phyloP scores from a whole-genome alignment of 192 early-diverging fungal species.

The Coemansia sp. region DNA sequence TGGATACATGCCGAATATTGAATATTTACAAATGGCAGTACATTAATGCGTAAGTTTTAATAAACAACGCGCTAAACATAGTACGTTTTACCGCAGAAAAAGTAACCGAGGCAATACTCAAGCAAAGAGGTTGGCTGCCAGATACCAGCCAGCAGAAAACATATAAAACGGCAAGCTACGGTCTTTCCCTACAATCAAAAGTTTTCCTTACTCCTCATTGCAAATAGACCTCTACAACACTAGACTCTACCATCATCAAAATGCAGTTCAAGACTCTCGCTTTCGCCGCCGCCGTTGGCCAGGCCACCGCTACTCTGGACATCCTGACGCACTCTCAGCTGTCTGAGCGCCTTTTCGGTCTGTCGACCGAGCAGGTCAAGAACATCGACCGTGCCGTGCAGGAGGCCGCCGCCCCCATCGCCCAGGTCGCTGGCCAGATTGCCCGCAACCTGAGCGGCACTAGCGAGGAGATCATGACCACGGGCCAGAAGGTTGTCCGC shows the following conservation, averaged over 20 bases:
- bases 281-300: constrained; percentile 44
- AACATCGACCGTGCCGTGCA: constrained; percentile 50
- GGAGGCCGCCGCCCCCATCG: constrained; percentile 44
- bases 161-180: constrained; percentile 9
- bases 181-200: not conserved
- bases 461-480: constrained; percentile 30
- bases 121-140: not conserved
- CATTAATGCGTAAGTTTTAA: not conserved
- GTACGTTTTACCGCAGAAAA: not conserved
- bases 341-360: constrained; percentile 49
- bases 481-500: constrained; percentile 41
- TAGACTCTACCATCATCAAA: not conserved
- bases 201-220: constrained; percentile 8
- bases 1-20: constrained; percentile 14
- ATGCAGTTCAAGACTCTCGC: constrained; percentile 54
- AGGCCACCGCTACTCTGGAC: constrained; percentile 51
- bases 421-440: constrained; percentile 49
- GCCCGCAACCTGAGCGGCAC: constrained; percentile 50
- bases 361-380: constrained; percentile 52
- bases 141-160: not conserved
- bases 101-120: not conserved
- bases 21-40: not conserved
- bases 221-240: not conserved
- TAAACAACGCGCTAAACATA: not conserved
- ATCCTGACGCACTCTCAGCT: constrained; percentile 49